These are phyloP conservation scores for Benincasa hispida DNA, from an alignment of 306 rosid genomes.

Conservation along the genomic window DNA sequence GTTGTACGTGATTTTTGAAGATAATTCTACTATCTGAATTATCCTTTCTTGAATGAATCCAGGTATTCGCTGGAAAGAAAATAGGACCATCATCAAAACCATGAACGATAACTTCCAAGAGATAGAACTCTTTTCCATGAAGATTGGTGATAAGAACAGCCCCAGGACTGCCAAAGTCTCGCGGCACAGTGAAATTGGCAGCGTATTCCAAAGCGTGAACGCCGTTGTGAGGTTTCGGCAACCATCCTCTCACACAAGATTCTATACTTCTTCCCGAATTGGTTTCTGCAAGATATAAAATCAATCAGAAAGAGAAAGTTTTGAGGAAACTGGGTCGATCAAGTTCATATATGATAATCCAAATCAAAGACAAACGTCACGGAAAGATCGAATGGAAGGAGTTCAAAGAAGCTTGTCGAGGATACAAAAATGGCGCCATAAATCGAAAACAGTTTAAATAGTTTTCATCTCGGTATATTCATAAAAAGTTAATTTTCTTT, in stretches of 20 bases:
- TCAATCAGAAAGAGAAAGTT: background rate
- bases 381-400: background rate
- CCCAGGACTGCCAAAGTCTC: conserved; percentile 61
- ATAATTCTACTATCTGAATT: conserved; percentile 63
- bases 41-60: conserved; percentile 70
- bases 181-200: conserved; percentile 50
- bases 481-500: too few species aligned
- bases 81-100: conserved; percentile 63
- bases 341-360: background rate
- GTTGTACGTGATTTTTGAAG: conserved; percentile 63
- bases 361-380: background rate
- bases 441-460: too few species aligned
- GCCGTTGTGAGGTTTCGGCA: conserved; percentile 40
- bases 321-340: background rate
- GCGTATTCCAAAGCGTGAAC: conserved; percentile 49
- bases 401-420: background rate
- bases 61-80: conserved; percentile 80
- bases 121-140: conserved; percentile 64
- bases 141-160: conserved; percentile 72
- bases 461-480: background rate
- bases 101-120: conserved; percentile 51
- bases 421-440: background rate
- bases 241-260: conserved; percentile 63
- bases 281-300: conserved; percentile 32
- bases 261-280: conserved; percentile 47